A percentile compares a stretch with the other conserved stretches of the same genome.
Conservation (phyloP, 2,329 filamentous ascomycete species). For the Fusarium chaquense region DNA sequence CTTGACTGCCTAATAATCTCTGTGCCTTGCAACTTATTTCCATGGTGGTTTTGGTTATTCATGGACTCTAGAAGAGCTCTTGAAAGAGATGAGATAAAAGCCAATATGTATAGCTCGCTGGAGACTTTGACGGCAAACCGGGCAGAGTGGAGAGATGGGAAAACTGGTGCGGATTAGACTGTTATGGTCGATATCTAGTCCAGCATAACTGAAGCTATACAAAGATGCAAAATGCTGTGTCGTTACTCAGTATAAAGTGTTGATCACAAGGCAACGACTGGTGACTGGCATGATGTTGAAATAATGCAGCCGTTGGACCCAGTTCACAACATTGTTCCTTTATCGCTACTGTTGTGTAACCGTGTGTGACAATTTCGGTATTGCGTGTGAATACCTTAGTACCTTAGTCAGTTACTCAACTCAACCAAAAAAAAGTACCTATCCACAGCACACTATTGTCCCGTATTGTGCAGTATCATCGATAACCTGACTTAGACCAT, state of each 20-base stretch:
- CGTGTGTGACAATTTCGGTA: not conserved
- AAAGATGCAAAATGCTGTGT: not conserved
- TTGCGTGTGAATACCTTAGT: not conserved
- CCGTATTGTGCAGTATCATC: not conserved
- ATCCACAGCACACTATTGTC: constrained; percentile 6
- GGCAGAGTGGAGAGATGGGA: too few species aligned
- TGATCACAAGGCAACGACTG: not conserved
- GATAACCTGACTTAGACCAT: not conserved
- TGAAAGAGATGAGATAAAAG: too few species aligned
- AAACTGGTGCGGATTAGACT: not conserved
- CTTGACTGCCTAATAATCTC: not conserved
- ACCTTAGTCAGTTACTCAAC: not conserved
- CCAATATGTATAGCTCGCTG: not conserved
- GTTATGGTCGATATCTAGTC: not conserved
- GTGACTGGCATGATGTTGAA: not conserved
- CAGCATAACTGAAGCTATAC: not conserved
- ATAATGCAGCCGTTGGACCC: not conserved
- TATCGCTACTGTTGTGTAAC: not conserved
- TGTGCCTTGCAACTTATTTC: not conserved
- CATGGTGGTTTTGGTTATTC: not conserved
- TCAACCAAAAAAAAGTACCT: not conserved
- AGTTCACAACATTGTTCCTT: not conserved
- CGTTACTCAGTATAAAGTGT: not conserved
- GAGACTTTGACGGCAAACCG: not conserved
- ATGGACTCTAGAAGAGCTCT: not conserved